A percentile compares a stretch with the other conserved stretches of the same genome.
phyloP scores from a whole-genome alignment of 495 filamentous ascomycete genomes.

The Xylaria flabelliformis region DNA sequence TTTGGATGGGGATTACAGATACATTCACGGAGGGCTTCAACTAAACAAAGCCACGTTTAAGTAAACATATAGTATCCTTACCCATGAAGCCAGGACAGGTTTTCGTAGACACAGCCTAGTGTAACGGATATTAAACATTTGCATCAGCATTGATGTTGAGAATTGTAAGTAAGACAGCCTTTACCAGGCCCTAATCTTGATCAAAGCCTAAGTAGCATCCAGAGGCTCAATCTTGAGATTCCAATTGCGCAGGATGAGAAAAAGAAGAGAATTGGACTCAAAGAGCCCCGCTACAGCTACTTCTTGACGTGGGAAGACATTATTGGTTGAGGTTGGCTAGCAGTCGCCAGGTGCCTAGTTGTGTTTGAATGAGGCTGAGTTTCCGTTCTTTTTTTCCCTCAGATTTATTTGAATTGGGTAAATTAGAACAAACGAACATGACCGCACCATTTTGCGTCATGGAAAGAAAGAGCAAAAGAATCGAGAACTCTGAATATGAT shows the following conservation, averaged over 20 bases:
- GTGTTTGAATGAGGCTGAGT: conserved; percentile 3
- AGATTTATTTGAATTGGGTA: neutral
- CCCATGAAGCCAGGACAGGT: neutral
- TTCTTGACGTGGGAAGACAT: neutral
- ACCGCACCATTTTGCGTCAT: neutral
- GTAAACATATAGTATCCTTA: neutral
- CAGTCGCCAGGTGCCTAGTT: neutral
- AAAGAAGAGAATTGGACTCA: neutral
- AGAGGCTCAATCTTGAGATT: neutral
- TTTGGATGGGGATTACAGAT: neutral
- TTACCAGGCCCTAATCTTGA: neutral
- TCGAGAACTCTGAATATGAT: neutral
- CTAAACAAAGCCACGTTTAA: neutral
- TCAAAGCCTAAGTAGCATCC: neutral
- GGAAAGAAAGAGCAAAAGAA: neutral
- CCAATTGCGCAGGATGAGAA: neutral
- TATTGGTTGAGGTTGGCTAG: neutral
- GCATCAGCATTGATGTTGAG: neutral
- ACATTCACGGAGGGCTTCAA: neutral
- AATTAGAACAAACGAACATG: neutral
- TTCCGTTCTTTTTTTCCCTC: neutral
- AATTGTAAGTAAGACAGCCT: too few relatives aligned
- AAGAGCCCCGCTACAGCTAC: neutral
- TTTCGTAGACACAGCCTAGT: too few relatives aligned
- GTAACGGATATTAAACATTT: neutral